A percentile compares a stretch with the other conserved stretches of the same genome.
phyloP scores from a whole-genome alignment of 1,284 basidiomycete species.

The Apiotrichum veenhuisii region DNA sequence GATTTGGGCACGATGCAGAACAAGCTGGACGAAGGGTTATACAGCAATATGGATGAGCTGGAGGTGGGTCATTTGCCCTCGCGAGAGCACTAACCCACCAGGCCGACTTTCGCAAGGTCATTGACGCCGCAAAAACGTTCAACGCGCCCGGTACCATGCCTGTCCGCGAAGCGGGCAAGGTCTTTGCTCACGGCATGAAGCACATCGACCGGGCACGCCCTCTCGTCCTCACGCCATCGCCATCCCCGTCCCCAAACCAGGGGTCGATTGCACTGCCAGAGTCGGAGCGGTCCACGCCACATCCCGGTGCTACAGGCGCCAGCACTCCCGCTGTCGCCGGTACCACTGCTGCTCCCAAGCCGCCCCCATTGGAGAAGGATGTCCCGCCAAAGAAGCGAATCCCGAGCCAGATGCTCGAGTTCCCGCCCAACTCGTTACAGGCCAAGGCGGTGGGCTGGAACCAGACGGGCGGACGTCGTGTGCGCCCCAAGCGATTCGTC shows the following conservation, averaged over 20 bases:
- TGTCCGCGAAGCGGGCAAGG: constrained; percentile 35
- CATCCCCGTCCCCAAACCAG: constrained; percentile 26
- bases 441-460: constrained; percentile 46
- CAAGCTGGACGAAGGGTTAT: constrained; percentile 44
- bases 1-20: constrained; percentile 48
- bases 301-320: neutral
- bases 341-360: neutral
- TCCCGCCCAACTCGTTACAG: constrained; percentile 38
- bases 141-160: constrained; percentile 43
- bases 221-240: constrained; percentile 41
- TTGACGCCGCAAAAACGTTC: constrained; percentile 41
- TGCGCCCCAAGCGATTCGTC: constrained; percentile 40
- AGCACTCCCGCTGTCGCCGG: too few species aligned
- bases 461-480: constrained; percentile 41
- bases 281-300: constrained; percentile 10
- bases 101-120: constrained; percentile 40
- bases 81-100: constrained; percentile 10
- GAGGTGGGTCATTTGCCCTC: constrained; percentile 28
- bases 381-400: constrained; percentile 31
- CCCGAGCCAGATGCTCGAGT: constrained; percentile 45
- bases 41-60: constrained; percentile 37
- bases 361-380: constrained; percentile 1
- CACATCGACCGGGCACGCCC: constrained; percentile 42
- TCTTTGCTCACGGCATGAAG: constrained; percentile 40
- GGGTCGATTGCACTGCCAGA: constrained; percentile 8